Conservation (phyloP, 1,284 basidiomycete genomes). For the Ustilago shanxiensis region DNA sequence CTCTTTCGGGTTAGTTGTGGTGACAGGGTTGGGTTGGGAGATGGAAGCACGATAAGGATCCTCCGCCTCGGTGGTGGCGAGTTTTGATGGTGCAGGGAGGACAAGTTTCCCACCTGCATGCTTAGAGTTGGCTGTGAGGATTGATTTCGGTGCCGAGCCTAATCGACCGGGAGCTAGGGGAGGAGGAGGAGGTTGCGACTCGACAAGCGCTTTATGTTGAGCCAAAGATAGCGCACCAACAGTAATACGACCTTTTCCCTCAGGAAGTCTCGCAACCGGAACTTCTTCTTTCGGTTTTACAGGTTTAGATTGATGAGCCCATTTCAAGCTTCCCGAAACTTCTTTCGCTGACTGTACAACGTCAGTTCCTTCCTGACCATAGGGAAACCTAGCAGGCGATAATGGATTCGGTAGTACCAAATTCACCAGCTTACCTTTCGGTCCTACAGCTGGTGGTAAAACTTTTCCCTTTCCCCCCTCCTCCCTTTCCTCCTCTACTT, state of each 20-base stretch:
- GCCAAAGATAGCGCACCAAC: conserved; percentile 23
- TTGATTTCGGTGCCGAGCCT: conserved; percentile 6
- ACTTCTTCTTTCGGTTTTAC: background rate
- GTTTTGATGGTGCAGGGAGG: conserved; percentile 24
- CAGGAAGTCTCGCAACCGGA: conserved; percentile 3
- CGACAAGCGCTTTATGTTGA: conserved; percentile 22
- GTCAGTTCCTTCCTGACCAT: conserved; percentile 41
- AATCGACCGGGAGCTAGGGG: background rate
- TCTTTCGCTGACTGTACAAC: no score
- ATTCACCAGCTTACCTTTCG: conserved; percentile 51
- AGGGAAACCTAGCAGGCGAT: conserved; percentile 47
- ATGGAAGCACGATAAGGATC: conserved; percentile 25
- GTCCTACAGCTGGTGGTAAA: conserved; percentile 32
- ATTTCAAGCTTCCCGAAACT: background rate
- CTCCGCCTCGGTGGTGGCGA: conserved; percentile 7
- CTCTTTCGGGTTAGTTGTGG: no score
- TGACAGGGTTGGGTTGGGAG: no score
- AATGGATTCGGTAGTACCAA: conserved; percentile 44
- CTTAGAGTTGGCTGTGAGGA: background rate
- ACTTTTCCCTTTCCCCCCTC: background rate
- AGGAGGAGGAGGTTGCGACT: background rate
- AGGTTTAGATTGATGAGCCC: conserved; percentile 1
- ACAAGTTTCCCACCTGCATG: conserved; percentile 10
- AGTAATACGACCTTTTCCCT: conserved; percentile 32
- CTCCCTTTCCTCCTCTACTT: background rate